Evolutionary conservation across 257 asterid species (phyloP).

Genomic region (Galeopsis tetrahit): DNA sequence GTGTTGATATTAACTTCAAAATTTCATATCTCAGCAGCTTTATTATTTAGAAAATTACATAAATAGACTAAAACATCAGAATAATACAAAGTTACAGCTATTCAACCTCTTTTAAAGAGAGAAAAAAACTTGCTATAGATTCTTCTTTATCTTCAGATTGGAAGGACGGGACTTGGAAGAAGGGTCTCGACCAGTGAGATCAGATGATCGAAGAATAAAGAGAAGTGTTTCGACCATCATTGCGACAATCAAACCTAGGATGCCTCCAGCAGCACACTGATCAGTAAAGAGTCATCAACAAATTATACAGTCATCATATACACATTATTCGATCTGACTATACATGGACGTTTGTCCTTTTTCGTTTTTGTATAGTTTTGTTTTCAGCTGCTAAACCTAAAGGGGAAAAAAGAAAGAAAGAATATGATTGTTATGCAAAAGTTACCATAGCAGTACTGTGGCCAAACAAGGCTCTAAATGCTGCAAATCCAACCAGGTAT

Average conservation of each 20-base stretch:
- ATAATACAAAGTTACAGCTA: constrained; percentile 2
- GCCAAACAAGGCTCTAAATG: constrained; percentile 89
- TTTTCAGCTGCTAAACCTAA: background rate
- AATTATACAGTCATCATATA: background rate
- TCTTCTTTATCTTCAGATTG: constrained; percentile 55
- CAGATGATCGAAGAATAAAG: constrained; percentile 66
- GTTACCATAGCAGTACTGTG: constrained; percentile 79
- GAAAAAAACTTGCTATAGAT: constrained; percentile 39
- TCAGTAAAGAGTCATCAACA: constrained; percentile 17
- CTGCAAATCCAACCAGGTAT: constrained; percentile 81
- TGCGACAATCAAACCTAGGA: constrained; percentile 84
- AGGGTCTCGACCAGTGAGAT: constrained; percentile 40
- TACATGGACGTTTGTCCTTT: background rate
- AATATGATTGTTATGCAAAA: constrained; percentile 1
- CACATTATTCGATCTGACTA: background rate
- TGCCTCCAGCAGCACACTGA: constrained; percentile 96
- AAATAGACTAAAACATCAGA: background rate
- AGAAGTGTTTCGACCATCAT: constrained; percentile 94
- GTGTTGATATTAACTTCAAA: too few species aligned
- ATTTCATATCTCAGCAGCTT: background rate
- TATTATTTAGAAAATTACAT: background rate
- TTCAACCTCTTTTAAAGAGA: background rate
- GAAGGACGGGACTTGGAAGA: constrained; percentile 42
- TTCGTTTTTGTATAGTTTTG: background rate
- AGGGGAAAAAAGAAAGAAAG: background rate